Base-by-base conservation (phyloP, 768 basidiomycete genomes). In the Cystobasidium ongulense region DNA sequence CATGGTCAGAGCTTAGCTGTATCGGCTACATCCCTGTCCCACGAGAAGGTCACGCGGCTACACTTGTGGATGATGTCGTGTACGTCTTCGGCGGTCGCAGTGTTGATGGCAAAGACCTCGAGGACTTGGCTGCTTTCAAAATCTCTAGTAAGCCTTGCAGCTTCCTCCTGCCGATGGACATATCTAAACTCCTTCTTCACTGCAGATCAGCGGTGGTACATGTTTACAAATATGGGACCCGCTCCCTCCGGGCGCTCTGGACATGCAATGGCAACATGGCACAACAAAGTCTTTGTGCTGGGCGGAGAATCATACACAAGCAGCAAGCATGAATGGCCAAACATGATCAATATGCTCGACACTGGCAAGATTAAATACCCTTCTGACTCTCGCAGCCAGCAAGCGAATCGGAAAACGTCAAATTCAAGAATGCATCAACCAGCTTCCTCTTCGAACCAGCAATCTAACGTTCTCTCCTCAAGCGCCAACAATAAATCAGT, bases 201-300 rank as follows among this genome's bases (percentile, higher is more conserved):
- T 10, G 41, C 74, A 97, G 95, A 93, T 81, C 91, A 92, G 79
- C 86, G 96, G 77, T 99, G 96, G 96, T 99, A 94, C 83, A 98
- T 94, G 92, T 99, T 99, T 84, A 93, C 97, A 82, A 96, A 97
- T 80, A 99, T 99, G 96, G 96, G 96, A 0, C 95, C 95, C 21
- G 87, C 91, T 18, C 96, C 96, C 0, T 88, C 85, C 46, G 91
- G 92, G 1, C 86, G 96, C 63, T 94, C 92, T 10, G 96, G 96
- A 1, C 96, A 99, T 82, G 91, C 95, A n/a, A 95, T 99, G 93
- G 92, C 94, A 7, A 88, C 91, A 15, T 88, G 90, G 80, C 92
- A 91, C 35, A 86, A 88, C 61, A 87, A 88, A 75, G 90, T 99
- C 3, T 91, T 91, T 77, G 93, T 99, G 4, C 85, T 99, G 18